Percentiles rank a stretch among this genome's conserved stretches.
These are phyloP conservation scores for Acidomyces sp. DNA, from an alignment of 495 filamentous ascomycete species.

Conservation along the genomic window DNA sequence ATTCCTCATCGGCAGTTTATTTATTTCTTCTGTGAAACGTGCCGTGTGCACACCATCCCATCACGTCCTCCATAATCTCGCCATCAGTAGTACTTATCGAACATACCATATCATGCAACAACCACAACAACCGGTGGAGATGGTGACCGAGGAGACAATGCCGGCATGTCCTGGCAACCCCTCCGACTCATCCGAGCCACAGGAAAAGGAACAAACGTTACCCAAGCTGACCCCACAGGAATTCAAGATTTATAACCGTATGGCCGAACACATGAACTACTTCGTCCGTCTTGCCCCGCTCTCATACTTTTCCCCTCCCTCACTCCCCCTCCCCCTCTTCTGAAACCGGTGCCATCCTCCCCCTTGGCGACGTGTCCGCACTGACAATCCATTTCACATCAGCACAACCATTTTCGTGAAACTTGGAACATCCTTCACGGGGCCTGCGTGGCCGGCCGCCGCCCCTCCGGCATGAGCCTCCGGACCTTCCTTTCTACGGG, in stretches of 20 bases:
- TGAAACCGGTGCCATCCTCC: conserved; percentile 53
- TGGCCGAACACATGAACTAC: conserved; percentile 67
- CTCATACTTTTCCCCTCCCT: conserved; percentile 4
- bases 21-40: conserved; percentile 1
- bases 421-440: conserved; percentile 57
- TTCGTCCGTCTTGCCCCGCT: conserved; percentile 38
- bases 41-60: neutral
- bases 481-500: conserved; percentile 51
- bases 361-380: conserved; percentile 41
- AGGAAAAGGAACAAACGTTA: conserved; percentile 17
- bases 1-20: conserved; percentile 5
- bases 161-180: conserved; percentile 3
- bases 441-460: conserved; percentile 40
- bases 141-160: conserved; percentile 11
- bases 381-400: too few species aligned
- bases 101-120: too few species aligned
- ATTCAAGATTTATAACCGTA: conserved; percentile 53
- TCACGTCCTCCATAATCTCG: conserved; percentile 2
- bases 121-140: conserved; percentile 12
- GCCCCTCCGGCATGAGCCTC: conserved; percentile 45
- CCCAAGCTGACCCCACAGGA: conserved; percentile 42
- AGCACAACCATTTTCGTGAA: conserved; percentile 67
- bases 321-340: conserved; percentile 65
- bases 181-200: conserved; percentile 3
- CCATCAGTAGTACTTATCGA: neutral